Conservation (phyloP, 1,284 basidiomycete species). For the Porodaedalea pini region DNA sequence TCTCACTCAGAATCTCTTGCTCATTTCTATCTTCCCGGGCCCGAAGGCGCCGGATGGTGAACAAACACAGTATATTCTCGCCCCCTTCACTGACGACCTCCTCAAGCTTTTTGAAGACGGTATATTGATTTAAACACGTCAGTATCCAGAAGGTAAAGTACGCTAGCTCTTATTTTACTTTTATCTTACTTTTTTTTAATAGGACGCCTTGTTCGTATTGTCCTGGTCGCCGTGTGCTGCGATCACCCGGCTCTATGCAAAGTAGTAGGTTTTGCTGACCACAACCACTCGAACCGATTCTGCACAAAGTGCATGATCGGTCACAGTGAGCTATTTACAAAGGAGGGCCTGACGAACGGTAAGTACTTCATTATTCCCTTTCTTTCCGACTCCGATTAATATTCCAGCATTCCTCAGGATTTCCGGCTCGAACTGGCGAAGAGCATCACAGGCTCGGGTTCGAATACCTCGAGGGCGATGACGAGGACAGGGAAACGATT, state of each 20-base stretch:
- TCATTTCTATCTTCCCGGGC: conserved; percentile 15
- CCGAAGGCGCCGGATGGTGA: conserved; percentile 15
- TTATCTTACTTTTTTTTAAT: background rate
- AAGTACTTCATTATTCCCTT: background rate
- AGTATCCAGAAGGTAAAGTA: conserved; percentile 6
- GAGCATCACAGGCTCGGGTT: background rate
- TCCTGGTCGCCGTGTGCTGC: conserved; percentile 7
- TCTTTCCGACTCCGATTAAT: background rate
- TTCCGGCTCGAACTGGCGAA: background rate
- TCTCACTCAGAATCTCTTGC: conserved; percentile 7
- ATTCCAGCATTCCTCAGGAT: background rate
- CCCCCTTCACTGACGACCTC: conserved; percentile 9
- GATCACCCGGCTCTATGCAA: conserved; percentile 18
- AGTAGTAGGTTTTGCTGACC: conserved; percentile 14
- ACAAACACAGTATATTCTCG: conserved; percentile 14
- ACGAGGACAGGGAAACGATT: background rate
- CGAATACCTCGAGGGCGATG: background rate
- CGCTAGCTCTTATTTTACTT: too few relatives aligned
- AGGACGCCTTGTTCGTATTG: conserved; percentile 14
- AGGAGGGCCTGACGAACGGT: background rate
- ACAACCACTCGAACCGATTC: background rate
- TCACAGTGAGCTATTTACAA: background rate
- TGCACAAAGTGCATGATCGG: conserved; percentile 6
- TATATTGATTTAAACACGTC: conserved; percentile 4
- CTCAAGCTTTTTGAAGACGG: conserved; percentile 10